Conservation (phyloP, 2,329 filamentous ascomycete genomes). For the Pseudogymnoascus sp. region DNA sequence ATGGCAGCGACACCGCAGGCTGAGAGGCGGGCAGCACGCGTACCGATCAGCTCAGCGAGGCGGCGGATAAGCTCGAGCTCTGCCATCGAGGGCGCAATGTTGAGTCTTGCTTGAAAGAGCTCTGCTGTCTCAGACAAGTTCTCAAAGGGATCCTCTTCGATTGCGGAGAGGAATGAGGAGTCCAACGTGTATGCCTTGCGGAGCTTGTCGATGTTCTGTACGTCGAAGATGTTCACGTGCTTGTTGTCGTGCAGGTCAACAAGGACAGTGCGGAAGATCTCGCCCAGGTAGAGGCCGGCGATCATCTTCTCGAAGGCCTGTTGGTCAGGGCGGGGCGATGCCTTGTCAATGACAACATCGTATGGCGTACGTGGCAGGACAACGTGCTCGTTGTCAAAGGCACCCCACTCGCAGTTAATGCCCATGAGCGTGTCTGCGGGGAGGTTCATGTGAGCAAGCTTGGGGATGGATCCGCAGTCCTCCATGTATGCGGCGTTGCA, state of each 20-base stretch:
- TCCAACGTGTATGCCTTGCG: slow-evolving; percentile 85
- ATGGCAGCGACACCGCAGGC: slow-evolving; percentile 94
- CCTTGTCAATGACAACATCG: slow-evolving; percentile 79
- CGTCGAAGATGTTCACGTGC: slow-evolving; percentile 68
- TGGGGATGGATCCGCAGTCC: slow-evolving; percentile 80
- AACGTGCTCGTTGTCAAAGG: slow-evolving; percentile 89
- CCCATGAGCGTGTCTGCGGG: slow-evolving; percentile 78
- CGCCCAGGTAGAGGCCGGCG: slow-evolving; percentile 85
- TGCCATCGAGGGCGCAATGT: slow-evolving; percentile 59
- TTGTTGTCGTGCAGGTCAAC: slow-evolving; percentile 77
- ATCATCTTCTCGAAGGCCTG: slow-evolving; percentile 99
- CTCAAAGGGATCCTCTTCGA: slow-evolving; percentile 96
- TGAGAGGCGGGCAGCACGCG: slow-evolving; percentile 84
- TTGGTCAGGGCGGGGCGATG: slow-evolving; percentile 86
- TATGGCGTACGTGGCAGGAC: slow-evolving; percentile 80
- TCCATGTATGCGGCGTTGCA: slow-evolving; percentile 99
- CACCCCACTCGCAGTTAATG: slow-evolving; percentile 97
- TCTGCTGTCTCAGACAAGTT: slow-evolving; percentile 86
- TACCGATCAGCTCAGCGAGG: slow-evolving; percentile 88
- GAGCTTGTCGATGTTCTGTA: slow-evolving; percentile 71
- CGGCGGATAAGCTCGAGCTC: slow-evolving; percentile 87
- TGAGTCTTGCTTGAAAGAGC: slow-evolving; percentile 68
- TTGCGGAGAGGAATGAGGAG: slow-evolving; percentile 83
- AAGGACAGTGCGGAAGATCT: slow-evolving; percentile 84
- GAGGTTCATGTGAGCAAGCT: slow-evolving; percentile 85